Conservation (phyloP, 352 stramenopile species). For the Pythium rishiriense region DNA sequence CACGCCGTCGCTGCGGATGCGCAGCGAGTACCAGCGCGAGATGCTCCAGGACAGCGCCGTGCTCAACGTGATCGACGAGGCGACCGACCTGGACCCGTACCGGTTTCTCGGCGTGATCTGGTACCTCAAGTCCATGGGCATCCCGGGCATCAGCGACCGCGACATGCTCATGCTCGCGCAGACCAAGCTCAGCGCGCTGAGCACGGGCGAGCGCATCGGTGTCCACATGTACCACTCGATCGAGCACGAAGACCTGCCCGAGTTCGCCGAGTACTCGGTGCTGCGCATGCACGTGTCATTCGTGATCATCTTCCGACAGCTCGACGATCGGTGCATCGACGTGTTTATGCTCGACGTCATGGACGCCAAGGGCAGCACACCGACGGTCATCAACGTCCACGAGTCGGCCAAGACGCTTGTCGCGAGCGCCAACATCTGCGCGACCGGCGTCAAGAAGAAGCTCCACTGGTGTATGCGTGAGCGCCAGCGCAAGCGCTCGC, state of each 20-base stretch:
- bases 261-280: constrained; percentile 31
- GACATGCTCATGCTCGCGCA: constrained; percentile 44
- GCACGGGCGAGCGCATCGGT: constrained; percentile 49
- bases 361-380: constrained; percentile 35
- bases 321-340: constrained; percentile 39
- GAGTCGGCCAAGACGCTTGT: constrained; percentile 42
- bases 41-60: constrained; percentile 44
- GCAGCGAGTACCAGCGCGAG: constrained; percentile 46
- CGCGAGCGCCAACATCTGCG: constrained; percentile 29
- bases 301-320: constrained; percentile 47
- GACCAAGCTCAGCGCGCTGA: constrained; percentile 38
- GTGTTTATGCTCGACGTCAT: constrained; percentile 51
- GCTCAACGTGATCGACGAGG: constrained; percentile 39
- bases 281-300: constrained; percentile 47
- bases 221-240: constrained; percentile 63
- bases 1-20: constrained; percentile 39
- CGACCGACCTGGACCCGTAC: constrained; percentile 53
- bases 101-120: constrained; percentile 51
- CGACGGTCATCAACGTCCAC: constrained; percentile 44
- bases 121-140: constrained; percentile 33
- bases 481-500: constrained; percentile 15
- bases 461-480: constrained; percentile 49
- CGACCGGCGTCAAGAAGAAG: constrained; percentile 54
- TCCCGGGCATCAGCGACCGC: constrained; percentile 39
- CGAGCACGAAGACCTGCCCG: constrained; percentile 41